These are phyloP conservation scores for Cronartium quercuum DNA, from an alignment of 1,284 basidiomycete genomes.

Conservation along the genomic window DNA sequence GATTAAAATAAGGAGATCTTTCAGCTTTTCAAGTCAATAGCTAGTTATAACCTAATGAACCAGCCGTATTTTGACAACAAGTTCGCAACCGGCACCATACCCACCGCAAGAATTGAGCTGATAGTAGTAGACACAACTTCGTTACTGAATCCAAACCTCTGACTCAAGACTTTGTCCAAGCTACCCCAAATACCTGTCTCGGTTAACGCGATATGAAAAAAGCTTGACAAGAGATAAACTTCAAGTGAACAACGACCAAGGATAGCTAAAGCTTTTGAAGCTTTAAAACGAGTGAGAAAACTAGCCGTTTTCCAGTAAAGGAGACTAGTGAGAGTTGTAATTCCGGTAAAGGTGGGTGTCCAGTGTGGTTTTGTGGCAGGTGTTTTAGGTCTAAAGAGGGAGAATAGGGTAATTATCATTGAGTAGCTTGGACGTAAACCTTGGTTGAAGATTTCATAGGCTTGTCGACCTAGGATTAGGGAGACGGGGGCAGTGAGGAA, in stretches of 20 bases:
- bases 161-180: not conserved
- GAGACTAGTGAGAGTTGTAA: slow-evolving; percentile 1
- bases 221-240: slow-evolving; percentile 20
- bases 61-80: not conserved
- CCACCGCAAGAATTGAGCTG: not conserved
- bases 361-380: slow-evolving; percentile 13
- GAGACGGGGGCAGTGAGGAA: slow-evolving; percentile 24
- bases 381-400: not conserved
- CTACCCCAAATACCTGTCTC: not conserved
- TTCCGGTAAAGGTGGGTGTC: slow-evolving; percentile 18
- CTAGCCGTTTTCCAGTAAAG: slow-evolving; percentile 4
- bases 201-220: not conserved
- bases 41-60: no score
- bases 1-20: no score
- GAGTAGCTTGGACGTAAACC: not conserved
- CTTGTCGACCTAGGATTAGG: slow-evolving; percentile 6
- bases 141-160: not conserved
- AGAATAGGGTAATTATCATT: not conserved
- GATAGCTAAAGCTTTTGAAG: not conserved
- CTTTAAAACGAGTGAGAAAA: not conserved
- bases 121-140: not conserved
- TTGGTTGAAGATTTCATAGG: not conserved
- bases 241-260: slow-evolving; percentile 21
- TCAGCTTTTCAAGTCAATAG: no score
- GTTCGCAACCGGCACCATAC: not conserved